Conservation (phyloP, 202 grass and related monocot species). For the Schoenoplectus triqueter region DNA sequence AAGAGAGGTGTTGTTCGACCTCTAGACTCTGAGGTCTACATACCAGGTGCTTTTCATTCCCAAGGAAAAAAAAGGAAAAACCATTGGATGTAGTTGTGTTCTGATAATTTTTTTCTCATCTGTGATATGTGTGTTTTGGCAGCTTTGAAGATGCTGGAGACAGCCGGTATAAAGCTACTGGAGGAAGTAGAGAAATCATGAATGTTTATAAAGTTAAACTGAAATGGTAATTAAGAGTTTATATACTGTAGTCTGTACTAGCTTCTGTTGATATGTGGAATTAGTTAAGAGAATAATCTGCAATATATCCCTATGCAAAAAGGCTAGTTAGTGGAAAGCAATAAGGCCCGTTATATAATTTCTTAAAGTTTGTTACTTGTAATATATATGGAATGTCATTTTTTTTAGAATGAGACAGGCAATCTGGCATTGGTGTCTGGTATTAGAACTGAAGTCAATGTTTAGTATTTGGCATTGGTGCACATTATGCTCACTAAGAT, state of each 20-base stretch:
- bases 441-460: neutral
- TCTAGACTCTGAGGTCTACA: slow-evolving; percentile 75
- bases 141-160: slow-evolving; percentile 86
- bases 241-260: neutral
- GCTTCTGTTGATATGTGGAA: neutral
- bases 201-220: slow-evolving; percentile 20
- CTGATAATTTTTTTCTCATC: neutral
- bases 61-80: neutral
- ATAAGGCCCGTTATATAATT: neutral
- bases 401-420: neutral
- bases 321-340: neutral
- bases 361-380: neutral
- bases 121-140: slow-evolving; percentile 41
- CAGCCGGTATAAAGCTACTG: slow-evolving; percentile 68
- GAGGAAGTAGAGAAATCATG: slow-evolving; percentile 59
- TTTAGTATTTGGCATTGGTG: neutral
- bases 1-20: slow-evolving; percentile 74
- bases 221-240: neutral
- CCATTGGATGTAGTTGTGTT: neutral
- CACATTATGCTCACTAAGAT: neutral
- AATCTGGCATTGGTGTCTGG: neutral
- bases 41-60: slow-evolving; percentile 58
- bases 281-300: neutral
- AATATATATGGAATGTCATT: too few relatives aligned
- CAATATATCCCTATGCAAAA: neutral